Evolutionary conservation across 2,329 filamentous ascomycete genomes (phyloP).

Genomic region (Apiospora hydei): DNA sequence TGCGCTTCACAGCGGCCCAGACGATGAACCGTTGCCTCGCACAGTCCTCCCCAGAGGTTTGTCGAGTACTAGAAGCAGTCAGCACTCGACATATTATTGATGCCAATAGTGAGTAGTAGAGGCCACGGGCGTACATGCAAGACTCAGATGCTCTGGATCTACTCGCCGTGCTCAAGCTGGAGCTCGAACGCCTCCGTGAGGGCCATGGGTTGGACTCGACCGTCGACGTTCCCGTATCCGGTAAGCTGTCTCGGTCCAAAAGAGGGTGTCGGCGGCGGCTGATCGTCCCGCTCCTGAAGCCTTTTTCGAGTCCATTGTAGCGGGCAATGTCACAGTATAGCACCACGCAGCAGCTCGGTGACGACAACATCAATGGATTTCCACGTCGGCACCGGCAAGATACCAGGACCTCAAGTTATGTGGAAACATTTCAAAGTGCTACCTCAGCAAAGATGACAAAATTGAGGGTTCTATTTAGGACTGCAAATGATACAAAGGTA

Average conservation of each 20-base stretch:
- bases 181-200: slow-evolving; percentile 37
- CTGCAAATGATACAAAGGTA: slow-evolving; percentile 27
- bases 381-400: slow-evolving; percentile 12
- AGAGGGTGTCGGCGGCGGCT: slow-evolving; percentile 24
- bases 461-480: slow-evolving; percentile 27
- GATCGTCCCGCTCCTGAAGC: slow-evolving; percentile 25
- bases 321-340: slow-evolving; percentile 11
- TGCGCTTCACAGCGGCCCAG: slow-evolving; percentile 63
- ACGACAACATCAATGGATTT: slow-evolving; percentile 18
- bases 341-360: not conserved
- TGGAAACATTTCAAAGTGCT: slow-evolving; percentile 26
- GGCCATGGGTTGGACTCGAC: slow-evolving; percentile 26
- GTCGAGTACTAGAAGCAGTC: slow-evolving; percentile 47
- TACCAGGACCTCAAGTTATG: slow-evolving; percentile 25
- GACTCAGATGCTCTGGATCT: slow-evolving; percentile 34
- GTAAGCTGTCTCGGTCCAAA: slow-evolving; percentile 36
- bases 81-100: slow-evolving; percentile 5
- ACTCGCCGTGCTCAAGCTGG: slow-evolving; percentile 37
- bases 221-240: slow-evolving; percentile 33
- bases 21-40: slow-evolving; percentile 62
- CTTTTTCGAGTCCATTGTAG: slow-evolving; percentile 23
- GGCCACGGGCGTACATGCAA: slow-evolving; percentile 40
- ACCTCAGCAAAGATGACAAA: slow-evolving; percentile 28
- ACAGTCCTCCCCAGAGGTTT: slow-evolving; percentile 56
- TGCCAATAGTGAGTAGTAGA: not conserved